Percentiles rank a stretch among this genome's conserved stretches.
Evolutionary conservation across 2,329 filamentous ascomycete genomes (phyloP).

Genomic region (Plectosphaerella plurivora): DNA sequence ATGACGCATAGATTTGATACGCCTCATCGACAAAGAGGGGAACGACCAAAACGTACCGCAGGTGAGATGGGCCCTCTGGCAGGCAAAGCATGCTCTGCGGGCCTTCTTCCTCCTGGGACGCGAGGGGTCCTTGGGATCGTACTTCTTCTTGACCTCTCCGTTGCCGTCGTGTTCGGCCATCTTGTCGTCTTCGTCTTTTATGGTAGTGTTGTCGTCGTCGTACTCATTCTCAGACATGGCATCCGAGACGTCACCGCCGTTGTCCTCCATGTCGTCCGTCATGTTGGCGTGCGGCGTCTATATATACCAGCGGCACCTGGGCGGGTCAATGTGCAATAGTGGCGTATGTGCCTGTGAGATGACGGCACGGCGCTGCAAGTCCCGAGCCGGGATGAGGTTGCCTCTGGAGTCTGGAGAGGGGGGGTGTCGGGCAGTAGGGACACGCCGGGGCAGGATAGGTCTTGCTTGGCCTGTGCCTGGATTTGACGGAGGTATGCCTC

Average conservation of each 20-base stretch:
- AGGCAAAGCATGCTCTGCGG: slow-evolving; percentile 90
- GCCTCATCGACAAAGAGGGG: slow-evolving; percentile 2
- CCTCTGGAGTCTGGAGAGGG: slow-evolving; percentile 4
- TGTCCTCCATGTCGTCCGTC: slow-evolving; percentile 50
- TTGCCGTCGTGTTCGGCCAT: slow-evolving; percentile 37
- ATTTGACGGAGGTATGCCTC: too few species aligned
- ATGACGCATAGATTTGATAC: not conserved
- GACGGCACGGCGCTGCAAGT: slow-evolving; percentile 26
- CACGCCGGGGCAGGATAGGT: too few species aligned
- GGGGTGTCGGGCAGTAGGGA: too few species aligned
- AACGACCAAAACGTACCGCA: slow-evolving; percentile 70
- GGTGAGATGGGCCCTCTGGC: slow-evolving; percentile 93
- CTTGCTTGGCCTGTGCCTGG: too few species aligned
- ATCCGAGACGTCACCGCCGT: slow-evolving; percentile 53
- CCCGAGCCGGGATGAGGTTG: slow-evolving; percentile 15
- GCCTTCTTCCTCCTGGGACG: slow-evolving; percentile 94
- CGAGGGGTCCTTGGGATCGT: slow-evolving; percentile 82
- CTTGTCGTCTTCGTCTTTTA: slow-evolving; percentile 46
- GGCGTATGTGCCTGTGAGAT: slow-evolving; percentile 12
- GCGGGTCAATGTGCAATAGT: slow-evolving; percentile 1
- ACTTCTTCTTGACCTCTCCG: slow-evolving; percentile 60
- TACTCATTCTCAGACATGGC: slow-evolving; percentile 56
- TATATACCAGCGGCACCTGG: slow-evolving; percentile 34
- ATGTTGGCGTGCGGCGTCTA: slow-evolving; percentile 47
- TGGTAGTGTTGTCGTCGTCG: slow-evolving; percentile 42